Evolutionary conservation across 306 rosid species (phyloP).

Genomic region (Urtica urens): DNA sequence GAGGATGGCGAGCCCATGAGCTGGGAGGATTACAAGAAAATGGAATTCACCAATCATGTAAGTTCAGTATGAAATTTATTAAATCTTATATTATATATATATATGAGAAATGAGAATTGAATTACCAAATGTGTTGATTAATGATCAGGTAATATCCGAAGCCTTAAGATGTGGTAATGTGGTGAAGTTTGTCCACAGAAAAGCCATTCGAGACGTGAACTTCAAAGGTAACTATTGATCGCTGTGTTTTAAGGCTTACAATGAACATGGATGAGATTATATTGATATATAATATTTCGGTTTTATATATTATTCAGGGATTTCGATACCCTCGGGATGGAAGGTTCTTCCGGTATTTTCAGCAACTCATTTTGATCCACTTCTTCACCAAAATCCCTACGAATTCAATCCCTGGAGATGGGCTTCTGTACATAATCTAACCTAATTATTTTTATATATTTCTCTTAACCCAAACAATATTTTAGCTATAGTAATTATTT

Average conservation of each 20-base stretch:
- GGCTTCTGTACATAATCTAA: too few relatives aligned
- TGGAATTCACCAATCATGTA: constrained; percentile 60
- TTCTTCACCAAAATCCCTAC: constrained; percentile 36
- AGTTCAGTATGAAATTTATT: background rate
- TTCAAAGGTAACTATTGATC: constrained; percentile 29
- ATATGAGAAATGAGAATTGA: background rate
- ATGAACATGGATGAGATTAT: background rate
- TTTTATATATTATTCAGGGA: constrained; percentile 18
- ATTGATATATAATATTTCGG: background rate
- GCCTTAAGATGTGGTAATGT: constrained; percentile 76
- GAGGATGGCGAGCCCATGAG: constrained; percentile 29
- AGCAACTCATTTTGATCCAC: constrained; percentile 49
- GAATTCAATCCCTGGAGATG: constrained; percentile 67
- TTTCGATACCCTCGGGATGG: constrained; percentile 68
- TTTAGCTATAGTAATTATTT: too few relatives aligned
- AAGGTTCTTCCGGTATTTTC: constrained; percentile 68
- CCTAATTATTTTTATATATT: too few relatives aligned
- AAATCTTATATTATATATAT: too few relatives aligned
- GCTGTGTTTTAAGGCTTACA: background rate
- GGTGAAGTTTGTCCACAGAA: constrained; percentile 57
- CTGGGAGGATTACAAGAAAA: constrained; percentile 62
- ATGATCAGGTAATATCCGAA: constrained; percentile 49
- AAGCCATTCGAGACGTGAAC: constrained; percentile 37
- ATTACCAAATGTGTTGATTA: background rate
- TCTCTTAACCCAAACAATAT: too few relatives aligned